Evolutionary conservation across 1,284 basidiomycete genomes (phyloP), one percentile per base, ranked within the genome.

Genomic region (Neolentinus lepideus): DNA sequence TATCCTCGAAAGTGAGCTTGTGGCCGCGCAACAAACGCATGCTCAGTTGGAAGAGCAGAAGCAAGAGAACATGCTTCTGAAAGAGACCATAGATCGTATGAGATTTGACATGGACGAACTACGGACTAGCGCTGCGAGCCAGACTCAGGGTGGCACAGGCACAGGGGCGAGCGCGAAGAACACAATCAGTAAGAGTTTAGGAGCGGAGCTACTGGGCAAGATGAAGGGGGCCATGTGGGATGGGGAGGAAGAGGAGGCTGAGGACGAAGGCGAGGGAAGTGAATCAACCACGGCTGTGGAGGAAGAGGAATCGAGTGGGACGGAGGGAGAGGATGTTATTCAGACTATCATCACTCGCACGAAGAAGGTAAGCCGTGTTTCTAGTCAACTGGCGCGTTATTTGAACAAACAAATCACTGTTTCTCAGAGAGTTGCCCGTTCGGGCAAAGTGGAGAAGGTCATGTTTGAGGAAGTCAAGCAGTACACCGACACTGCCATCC

Each of bases 11-110:
- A 62, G 68, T 4, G 90, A 94, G 58, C 75, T 95, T 1, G 67
- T 66, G 1, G 62, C 80, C 19, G 88, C 90, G 1, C 82, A 87
- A 50, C 79, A 84, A 59, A 84, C 88, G 0, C 84, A 90, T 55
- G 76, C 74, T 0, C 79, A 84, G 57, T 78, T 95, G 33, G 90
- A 94, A 56, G 87, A 88, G 61, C 92, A 95, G 72, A 94, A 94
- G 71, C 89, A 92, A 64, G 92, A 95, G 75, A 96, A 95, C 63
- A 66, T 94, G 60, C 72, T 90, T 66, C 76, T 95, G 59, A 94
- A 94, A 67, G 93, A 96, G 75, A 95, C 93, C 0, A 95, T 96
- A 62, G 92, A 95, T 67, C 80, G 92, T 31, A 84, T 95, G 79
- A 78, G 90, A 31, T 93, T 86, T 61, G 93, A 96, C 63, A 84